Base-by-base conservation (phyloP, 441 rosid species). In the Pelargonium fulgidum region DNA sequence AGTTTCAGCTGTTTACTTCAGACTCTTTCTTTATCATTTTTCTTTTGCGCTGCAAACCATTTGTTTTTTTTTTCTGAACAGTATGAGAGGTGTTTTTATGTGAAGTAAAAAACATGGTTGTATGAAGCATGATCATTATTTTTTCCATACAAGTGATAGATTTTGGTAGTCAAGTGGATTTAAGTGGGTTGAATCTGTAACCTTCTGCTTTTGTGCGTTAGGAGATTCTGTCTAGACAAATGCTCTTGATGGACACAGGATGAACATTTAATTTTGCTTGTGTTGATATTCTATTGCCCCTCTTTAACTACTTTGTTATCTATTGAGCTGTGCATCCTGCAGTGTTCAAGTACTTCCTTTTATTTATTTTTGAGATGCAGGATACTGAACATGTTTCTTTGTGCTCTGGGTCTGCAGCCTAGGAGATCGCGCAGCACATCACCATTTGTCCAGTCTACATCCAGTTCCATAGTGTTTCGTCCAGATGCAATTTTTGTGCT, bases 401-500 rank as follows among this genome's bases (percentile, higher is more conserved):
- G 58, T 75, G 70, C 62, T 67, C 56, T 77, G 65, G 66, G 50
- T 75, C 68, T 80, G 75, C 79, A 88, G 97, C 92, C 94, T 48
- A 84, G 92, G 81, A 85, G 89, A 79, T 81, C 87, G 36, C 87
- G 92, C 45, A 81, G 84, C 75, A 67, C 73, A 58, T 79, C 86
- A 36, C 72, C 87, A 44, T 74, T 82, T 69, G 59, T 72, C 67
- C 77, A 78, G 71, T 75, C 83, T 65, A 80, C 82, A 29, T 81
- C 89, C 71, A 83, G 76, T 73, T 85, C 86, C 67, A 70, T 81
- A 73, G 88, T 80, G 58, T 87, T 88, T 74, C 84, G 92, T 67
- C 83, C 88, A 11, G 97, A 88, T 81, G 84, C 80, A 44, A 80
- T 84, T 72, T 85, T 91, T 75, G 64, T 79, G 77, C 82, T 90